phyloP scores from a whole-genome alignment of 352 stramenopile genomes.

The Phytophthora melonis region DNA sequence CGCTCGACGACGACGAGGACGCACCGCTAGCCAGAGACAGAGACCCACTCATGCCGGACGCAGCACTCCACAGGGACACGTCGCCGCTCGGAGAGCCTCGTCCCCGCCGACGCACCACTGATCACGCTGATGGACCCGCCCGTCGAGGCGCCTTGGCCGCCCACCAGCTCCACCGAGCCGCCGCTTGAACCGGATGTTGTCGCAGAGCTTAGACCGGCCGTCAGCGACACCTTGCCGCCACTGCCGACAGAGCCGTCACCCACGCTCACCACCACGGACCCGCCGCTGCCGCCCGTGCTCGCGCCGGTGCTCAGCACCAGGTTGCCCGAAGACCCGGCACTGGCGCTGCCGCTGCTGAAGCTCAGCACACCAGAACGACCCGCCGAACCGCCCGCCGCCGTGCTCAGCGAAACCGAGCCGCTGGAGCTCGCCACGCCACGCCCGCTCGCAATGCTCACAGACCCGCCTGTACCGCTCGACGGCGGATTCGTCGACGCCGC shows the following conservation, averaged over 20 bases:
- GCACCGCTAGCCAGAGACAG: conserved; percentile 7
- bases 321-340: conserved; percentile 17
- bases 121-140: conserved; percentile 1
- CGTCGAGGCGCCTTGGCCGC: conserved; percentile 1
- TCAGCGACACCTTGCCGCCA: conserved; percentile 22
- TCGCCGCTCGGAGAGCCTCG: conserved; percentile 2
- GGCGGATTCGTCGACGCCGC: background rate
- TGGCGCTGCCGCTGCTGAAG: conserved; percentile 12
- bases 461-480: conserved; percentile 7
- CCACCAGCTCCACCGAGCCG: conserved; percentile 12
- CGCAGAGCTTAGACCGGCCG: conserved; percentile 14
- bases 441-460: conserved; percentile 30
- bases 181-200: background rate
- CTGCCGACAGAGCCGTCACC: conserved; percentile 8
- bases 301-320: conserved; percentile 13
- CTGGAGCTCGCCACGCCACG: conserved; percentile 27
- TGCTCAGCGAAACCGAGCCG: conserved; percentile 25
- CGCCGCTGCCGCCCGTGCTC: conserved; percentile 5
- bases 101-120: background rate
- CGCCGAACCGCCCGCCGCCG: conserved; percentile 6
- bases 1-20: conserved; percentile 19
- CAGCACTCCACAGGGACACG: conserved; percentile 14
- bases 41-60: background rate
- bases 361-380: conserved; percentile 16
- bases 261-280: conserved; percentile 21